Percentiles rank a stretch among this genome's conserved stretches.
Conservation (phyloP, 768 basidiomycete genomes). For the Cystobasidium tubakii region DNA sequence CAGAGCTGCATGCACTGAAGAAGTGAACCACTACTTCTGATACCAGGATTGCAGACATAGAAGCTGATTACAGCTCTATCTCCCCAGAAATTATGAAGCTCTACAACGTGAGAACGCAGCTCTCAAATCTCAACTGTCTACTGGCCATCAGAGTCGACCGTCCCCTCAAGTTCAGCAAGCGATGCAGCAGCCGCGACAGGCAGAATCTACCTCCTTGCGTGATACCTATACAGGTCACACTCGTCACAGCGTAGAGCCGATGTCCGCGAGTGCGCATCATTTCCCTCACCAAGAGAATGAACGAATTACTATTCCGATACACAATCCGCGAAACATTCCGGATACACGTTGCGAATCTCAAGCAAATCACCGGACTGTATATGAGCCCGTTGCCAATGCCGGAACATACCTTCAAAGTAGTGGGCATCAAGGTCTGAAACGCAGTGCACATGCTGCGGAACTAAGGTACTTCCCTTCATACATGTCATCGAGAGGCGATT, state of each 20-base stretch:
- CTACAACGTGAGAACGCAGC: constrained; percentile 16
- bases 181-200: not conserved
- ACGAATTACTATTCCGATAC: too few species aligned
- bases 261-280: too few species aligned
- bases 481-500: not conserved
- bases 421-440: not conserved
- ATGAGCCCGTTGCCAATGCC: not conserved
- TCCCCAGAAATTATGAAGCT: constrained; percentile 14
- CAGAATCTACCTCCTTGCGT: not conserved
- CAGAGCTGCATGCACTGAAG: constrained; percentile 1
- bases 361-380: too few species aligned
- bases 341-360: not conserved
- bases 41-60: not conserved
- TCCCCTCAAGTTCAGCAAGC: not conserved
- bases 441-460: not conserved
- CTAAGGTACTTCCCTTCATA: not conserved
- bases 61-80: not conserved
- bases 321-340: too few species aligned
- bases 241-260: too few species aligned
- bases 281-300: too few species aligned
- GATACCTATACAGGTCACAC: too few species aligned
- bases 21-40: not conserved
- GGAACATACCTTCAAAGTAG: not conserved
- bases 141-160: not conserved
- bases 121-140: constrained; percentile 1